Percentiles rank a stretch among this genome's conserved stretches.
These are phyloP conservation scores for Catenaria anguillulae DNA, from an alignment of 371 early-diverging fungal genomes.

Conservation along the genomic window DNA sequence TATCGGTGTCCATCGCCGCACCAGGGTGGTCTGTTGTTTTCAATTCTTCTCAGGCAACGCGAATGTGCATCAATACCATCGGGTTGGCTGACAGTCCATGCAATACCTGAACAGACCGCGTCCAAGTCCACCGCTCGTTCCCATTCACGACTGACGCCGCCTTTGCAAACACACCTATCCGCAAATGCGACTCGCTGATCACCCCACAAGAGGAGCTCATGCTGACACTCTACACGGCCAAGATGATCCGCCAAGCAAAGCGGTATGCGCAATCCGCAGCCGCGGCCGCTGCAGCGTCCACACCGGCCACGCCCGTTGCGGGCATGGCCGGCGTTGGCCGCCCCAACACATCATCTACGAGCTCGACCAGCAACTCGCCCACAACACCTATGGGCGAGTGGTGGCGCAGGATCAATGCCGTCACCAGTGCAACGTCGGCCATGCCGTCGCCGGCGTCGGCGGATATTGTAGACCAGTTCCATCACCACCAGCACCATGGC, in stretches of 20 bases:
- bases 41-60: too few species aligned
- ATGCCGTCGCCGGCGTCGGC: not conserved
- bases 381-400: too few species aligned
- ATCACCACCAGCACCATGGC: too few species aligned
- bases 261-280: not conserved
- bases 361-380: too few species aligned
- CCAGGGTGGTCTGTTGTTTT: too few species aligned
- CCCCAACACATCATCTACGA: too few species aligned
- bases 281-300: too few species aligned
- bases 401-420: too few species aligned
- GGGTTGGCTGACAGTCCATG: too few species aligned
- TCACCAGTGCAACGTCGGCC: not conserved
- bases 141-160: not conserved
- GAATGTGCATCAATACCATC: too few species aligned
- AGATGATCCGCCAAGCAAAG: not conserved
- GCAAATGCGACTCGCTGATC: not conserved
- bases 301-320: too few species aligned
- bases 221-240: not conserved
- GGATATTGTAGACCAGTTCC: not conserved
- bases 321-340: too few species aligned
- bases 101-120: not conserved
- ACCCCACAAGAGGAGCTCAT: slow-evolving; percentile 1
- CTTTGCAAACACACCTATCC: not conserved
- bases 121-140: not conserved
- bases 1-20: not conserved